These are phyloP conservation scores for Trifolium repens DNA, from an alignment of 306 rosid species.

Conservation along the genomic window DNA sequence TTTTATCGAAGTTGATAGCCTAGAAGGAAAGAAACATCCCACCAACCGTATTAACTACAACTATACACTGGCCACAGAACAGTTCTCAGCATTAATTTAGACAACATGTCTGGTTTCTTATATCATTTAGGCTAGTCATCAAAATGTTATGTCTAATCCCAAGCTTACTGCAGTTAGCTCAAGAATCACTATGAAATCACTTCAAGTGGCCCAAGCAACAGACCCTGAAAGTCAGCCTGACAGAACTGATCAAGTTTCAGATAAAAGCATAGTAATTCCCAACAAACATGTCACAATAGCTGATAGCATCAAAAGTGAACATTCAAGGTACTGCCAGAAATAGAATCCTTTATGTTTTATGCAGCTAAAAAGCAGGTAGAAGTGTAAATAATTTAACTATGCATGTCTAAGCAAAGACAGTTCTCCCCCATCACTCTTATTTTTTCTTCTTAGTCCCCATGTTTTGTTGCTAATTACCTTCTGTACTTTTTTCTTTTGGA, in stretches of 20 bases:
- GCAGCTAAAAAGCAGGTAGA: not conserved
- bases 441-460: constrained; percentile 18
- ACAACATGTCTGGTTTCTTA: constrained; percentile 15
- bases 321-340: constrained; percentile 58
- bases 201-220: constrained; percentile 45
- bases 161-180: constrained; percentile 40
- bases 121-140: constrained; percentile 34
- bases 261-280: constrained; percentile 72
- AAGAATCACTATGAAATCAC: constrained; percentile 57
- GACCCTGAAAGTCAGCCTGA: constrained; percentile 46
- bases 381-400: constrained; percentile 7
- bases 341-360: constrained; percentile 23
- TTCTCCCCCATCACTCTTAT: not conserved
- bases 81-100: constrained; percentile 67
- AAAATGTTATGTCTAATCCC: constrained; percentile 35
- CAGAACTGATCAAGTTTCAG: constrained; percentile 51
- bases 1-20: constrained; percentile 35
- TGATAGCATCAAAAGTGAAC: constrained; percentile 60
- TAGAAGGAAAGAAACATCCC: constrained; percentile 42
- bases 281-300: constrained; percentile 53
- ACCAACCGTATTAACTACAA: constrained; percentile 55
- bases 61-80: constrained; percentile 68
- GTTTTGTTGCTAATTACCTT: constrained; percentile 16
- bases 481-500: not conserved
- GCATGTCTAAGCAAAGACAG: constrained; percentile 32